These are phyloP conservation scores for Neofusicoccum laricinum DNA, from an alignment of 2,329 filamentous ascomycete genomes.

Conservation along the genomic window DNA sequence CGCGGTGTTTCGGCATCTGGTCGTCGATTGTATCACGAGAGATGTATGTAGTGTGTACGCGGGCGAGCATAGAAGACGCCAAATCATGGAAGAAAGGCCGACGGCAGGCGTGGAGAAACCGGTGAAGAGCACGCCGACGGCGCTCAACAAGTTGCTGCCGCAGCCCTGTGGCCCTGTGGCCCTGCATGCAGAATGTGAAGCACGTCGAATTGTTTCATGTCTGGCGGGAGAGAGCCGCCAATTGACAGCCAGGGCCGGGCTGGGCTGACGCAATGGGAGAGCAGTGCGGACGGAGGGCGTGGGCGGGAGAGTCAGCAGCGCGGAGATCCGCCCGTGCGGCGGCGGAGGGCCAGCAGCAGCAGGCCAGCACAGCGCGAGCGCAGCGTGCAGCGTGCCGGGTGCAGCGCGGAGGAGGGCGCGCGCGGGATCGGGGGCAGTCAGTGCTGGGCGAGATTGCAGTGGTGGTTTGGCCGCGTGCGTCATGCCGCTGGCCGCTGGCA, in stretches of 20 bases:
- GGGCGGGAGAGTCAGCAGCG: not conserved
- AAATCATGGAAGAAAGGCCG: constrained; percentile 12
- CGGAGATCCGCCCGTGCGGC: constrained; percentile 8
- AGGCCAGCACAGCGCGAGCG: not conserved
- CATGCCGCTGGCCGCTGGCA: too few species aligned
- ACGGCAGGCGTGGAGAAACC: not conserved
- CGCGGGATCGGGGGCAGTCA: not conserved
- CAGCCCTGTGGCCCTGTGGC: too few species aligned
- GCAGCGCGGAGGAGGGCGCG: not conserved
- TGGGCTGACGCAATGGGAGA: not conserved
- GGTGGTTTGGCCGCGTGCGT: not conserved
- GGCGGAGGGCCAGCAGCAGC: not conserved
- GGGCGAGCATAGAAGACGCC: not conserved
- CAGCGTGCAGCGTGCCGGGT: not conserved
- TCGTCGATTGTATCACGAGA: constrained; percentile 7
- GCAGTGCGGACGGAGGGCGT: not conserved
- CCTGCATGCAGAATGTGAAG: not conserved
- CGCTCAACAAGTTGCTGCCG: not conserved
- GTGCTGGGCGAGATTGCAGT: constrained; percentile 2
- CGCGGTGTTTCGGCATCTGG: constrained; percentile 3
- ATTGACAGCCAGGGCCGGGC: not conserved
- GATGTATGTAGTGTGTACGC: not conserved
- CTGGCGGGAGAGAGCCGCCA: too few species aligned
- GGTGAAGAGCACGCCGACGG: not conserved
- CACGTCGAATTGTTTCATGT: not conserved